Conservation (phyloP, 2,329 filamentous ascomycete genomes). For the Cryphonectria parasitica region DNA sequence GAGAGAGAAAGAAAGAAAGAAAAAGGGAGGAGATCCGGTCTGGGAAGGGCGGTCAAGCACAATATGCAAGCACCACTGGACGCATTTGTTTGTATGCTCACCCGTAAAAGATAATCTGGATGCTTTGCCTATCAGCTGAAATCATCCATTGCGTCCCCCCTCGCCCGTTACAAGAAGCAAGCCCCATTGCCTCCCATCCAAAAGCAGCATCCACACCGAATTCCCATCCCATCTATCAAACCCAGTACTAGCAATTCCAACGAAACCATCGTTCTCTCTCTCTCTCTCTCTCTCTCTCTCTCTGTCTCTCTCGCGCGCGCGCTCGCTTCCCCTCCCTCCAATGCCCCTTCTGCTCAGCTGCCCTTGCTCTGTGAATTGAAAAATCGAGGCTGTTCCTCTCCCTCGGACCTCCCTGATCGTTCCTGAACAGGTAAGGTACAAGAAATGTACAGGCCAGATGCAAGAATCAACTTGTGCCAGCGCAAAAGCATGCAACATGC, state of each 20-base stretch:
- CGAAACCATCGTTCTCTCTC: not conserved
- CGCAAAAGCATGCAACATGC: not conserved
- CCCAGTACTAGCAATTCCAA: not conserved
- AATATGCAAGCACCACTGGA: not conserved
- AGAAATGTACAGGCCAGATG: slow-evolving; percentile 3
- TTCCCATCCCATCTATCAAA: not conserved
- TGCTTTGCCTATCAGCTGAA: not conserved
- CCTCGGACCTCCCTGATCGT: not conserved
- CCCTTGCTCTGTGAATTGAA: not conserved
- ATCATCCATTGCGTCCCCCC: not conserved
- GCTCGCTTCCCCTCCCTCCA: too few relatives aligned
- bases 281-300: not conserved
- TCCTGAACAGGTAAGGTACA: not conserved
- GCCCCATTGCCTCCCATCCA: not conserved
- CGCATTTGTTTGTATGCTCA: not conserved
- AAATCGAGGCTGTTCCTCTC: not conserved
- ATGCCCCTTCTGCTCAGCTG: not conserved
- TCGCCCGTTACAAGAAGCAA: not conserved
- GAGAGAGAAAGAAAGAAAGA: not conserved
- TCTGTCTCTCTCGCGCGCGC: too few relatives aligned
- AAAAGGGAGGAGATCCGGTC: not conserved
- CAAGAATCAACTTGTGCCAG: not conserved
- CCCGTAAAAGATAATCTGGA: not conserved
- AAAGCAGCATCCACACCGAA: not conserved
- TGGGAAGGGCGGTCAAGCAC: not conserved